Conservation (phyloP, 495 filamentous ascomycete genomes). For the Penicillium crystallinum region DNA sequence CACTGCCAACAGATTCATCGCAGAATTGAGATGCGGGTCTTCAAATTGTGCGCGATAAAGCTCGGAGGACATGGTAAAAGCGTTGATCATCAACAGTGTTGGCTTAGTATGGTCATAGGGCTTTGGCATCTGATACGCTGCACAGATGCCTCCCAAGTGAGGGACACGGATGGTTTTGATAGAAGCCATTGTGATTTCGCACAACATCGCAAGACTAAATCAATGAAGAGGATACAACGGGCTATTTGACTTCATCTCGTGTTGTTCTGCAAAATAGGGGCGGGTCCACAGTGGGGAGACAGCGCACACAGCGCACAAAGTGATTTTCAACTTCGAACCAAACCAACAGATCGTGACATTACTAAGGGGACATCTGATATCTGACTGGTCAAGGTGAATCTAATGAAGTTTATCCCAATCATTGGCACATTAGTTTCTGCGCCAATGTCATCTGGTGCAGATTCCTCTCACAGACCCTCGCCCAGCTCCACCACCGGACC, state of each 20-base stretch:
- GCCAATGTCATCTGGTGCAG: too few species aligned
- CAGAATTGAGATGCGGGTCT: slow-evolving; percentile 15
- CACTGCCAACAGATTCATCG: slow-evolving; percentile 46
- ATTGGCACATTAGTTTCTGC: too few species aligned
- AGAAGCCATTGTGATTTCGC: slow-evolving; percentile 6
- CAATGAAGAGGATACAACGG: background rate
- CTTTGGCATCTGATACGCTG: slow-evolving; percentile 28
- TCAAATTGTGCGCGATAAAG: slow-evolving; percentile 28
- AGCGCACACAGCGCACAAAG: too few species aligned
- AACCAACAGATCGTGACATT: too few species aligned
- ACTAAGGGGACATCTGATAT: too few species aligned
- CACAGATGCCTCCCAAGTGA: slow-evolving; percentile 34
- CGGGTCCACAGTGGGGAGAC: too few species aligned
- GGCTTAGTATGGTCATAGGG: slow-evolving; percentile 33
- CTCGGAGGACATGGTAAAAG: slow-evolving; percentile 31
- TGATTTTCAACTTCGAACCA: too few species aligned
- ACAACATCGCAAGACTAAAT: too few species aligned
- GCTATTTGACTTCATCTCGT: too few species aligned
- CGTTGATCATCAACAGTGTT: slow-evolving; percentile 34
- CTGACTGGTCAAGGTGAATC: too few species aligned
- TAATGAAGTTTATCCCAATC: too few species aligned
- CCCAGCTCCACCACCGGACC: slow-evolving; percentile 17
- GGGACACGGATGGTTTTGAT: slow-evolving; percentile 28
- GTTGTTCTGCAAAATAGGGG: too few species aligned
- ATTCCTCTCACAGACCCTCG: slow-evolving; percentile 13